These are phyloP conservation scores for Codiaeum variegatum DNA, from an alignment of 441 rosid species.

Conservation along the genomic window DNA sequence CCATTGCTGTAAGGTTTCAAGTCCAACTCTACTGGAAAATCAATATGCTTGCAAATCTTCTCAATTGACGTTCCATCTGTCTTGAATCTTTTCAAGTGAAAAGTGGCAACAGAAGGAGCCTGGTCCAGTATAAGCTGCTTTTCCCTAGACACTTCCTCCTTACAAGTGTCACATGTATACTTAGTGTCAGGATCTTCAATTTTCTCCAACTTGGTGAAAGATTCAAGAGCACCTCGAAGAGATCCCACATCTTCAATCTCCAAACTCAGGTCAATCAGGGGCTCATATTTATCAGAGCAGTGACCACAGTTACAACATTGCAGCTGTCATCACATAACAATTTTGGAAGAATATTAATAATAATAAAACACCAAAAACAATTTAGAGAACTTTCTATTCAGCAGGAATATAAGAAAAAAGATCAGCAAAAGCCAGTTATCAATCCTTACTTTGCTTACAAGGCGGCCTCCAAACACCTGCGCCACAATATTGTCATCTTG, in stretches of 20 bases:
- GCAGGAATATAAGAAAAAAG: background rate
- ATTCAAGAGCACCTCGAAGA: conserved; percentile 54
- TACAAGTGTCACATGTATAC: conserved; percentile 61
- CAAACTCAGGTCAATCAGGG: conserved; percentile 62
- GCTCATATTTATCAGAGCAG: conserved; percentile 55
- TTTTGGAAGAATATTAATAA: background rate
- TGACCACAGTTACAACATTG: conserved; percentile 62
- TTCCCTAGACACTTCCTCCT: conserved; percentile 54
- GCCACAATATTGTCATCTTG: conserved; percentile 44
- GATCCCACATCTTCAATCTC: conserved; percentile 59
- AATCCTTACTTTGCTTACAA: conserved; percentile 52
- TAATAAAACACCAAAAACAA: background rate
- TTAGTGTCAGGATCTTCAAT: conserved; percentile 57
- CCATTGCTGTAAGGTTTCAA: conserved; percentile 50
- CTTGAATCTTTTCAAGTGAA: conserved; percentile 87
- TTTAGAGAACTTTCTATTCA: background rate
- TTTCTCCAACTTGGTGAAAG: conserved; percentile 70
- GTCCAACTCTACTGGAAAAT: conserved; percentile 72
- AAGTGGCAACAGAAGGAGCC: conserved; percentile 57
- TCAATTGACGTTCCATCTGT: conserved; percentile 49
- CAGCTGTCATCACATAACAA: conserved; percentile 39
- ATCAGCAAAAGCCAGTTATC: background rate
- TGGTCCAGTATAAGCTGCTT: conserved; percentile 72
- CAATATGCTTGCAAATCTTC: conserved; percentile 66
- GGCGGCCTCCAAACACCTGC: conserved; percentile 65